These are phyloP conservation scores for Eimeria acervulina DNA, from an alignment of 169 alveolate genomes.

Conservation along the genomic window DNA sequence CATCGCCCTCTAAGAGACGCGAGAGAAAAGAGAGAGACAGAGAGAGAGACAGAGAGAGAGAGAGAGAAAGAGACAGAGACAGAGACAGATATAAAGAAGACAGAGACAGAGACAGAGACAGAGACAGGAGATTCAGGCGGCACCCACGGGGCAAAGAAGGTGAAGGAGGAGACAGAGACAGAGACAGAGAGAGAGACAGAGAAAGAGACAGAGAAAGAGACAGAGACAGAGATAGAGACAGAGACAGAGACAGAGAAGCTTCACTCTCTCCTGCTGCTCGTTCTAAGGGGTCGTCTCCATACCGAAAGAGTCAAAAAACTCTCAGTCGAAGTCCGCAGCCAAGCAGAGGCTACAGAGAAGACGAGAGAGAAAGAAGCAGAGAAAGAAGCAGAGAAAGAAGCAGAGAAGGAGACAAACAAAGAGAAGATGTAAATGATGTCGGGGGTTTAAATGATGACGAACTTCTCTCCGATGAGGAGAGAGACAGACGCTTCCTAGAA, in stretches of 20 bases:
- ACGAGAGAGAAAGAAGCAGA: too few relatives aligned
- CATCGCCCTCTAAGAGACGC: not conserved
- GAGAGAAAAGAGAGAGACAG: constrained; percentile 43
- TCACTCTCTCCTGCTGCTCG: not conserved
- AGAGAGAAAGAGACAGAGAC: not conserved
- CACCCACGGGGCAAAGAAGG: not conserved
- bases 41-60: constrained; percentile 35
- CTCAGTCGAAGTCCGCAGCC: too few relatives aligned
- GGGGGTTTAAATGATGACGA: not conserved
- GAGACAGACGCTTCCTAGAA: constrained; percentile 75
- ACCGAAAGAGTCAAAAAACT: not conserved
- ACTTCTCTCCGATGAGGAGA: constrained; percentile 73
- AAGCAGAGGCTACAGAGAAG: not conserved
- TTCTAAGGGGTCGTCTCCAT: not conserved
- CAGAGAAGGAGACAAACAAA: not conserved
- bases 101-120: too few relatives aligned
- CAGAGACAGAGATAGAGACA: too few relatives aligned
- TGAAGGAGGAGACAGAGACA: not conserved
- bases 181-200: not conserved
- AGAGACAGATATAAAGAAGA: too few relatives aligned
- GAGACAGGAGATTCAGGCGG: not conserved
- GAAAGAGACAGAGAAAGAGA: not conserved
- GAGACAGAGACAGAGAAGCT: not conserved
- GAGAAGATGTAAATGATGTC: not conserved
- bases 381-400: not conserved